Percentiles rank a stretch among this genome's conserved stretches.
Conservation (phyloP, 768 basidiomycete genomes). For the Suillus subluteus region DNA sequence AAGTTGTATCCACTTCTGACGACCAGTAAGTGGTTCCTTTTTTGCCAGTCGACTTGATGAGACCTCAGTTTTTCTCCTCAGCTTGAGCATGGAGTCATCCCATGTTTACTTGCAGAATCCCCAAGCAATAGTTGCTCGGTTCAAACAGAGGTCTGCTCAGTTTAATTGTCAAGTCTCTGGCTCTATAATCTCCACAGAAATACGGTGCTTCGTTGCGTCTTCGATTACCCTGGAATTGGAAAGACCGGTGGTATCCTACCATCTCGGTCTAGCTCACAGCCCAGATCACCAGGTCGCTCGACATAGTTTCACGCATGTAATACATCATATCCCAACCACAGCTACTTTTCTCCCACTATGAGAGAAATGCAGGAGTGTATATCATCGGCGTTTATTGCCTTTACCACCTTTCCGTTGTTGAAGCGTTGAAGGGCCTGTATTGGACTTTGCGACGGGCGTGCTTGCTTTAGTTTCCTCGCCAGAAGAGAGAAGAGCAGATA, state of each 20-base stretch:
- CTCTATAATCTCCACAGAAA: constrained; percentile 43
- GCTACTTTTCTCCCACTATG: constrained; percentile 12
- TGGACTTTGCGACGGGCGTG: constrained; percentile 12
- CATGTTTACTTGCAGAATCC: constrained; percentile 42
- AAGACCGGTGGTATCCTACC: constrained; percentile 11
- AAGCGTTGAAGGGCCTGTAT: constrained; percentile 21
- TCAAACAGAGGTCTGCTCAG: constrained; percentile 62
- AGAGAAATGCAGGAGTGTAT: constrained; percentile 21
- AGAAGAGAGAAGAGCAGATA: constrained; percentile 47
- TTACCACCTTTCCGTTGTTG: constrained; percentile 41
- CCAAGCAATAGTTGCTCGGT: constrained; percentile 57
- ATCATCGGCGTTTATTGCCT: constrained; percentile 38
- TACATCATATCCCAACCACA: constrained; percentile 12
- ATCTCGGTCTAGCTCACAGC: constrained; percentile 16
- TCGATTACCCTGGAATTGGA: constrained; percentile 49
- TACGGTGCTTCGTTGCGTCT: constrained; percentile 54
- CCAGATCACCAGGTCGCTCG: constrained; percentile 14
- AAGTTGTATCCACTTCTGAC: constrained; percentile 56
- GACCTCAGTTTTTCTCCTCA: constrained; percentile 9
- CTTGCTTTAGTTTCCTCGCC: constrained; percentile 41
- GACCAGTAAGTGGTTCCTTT: constrained; percentile 39
- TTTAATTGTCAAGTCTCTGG: neutral
- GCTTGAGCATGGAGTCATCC: constrained; percentile 30
- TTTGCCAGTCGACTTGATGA: neutral
- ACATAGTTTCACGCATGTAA: constrained; percentile 7